Evolutionary conservation across 2,329 filamentous ascomycete species (phyloP), one percentile per base, ranked within the genome.

Genomic region (Aspergillus melleus): DNA sequence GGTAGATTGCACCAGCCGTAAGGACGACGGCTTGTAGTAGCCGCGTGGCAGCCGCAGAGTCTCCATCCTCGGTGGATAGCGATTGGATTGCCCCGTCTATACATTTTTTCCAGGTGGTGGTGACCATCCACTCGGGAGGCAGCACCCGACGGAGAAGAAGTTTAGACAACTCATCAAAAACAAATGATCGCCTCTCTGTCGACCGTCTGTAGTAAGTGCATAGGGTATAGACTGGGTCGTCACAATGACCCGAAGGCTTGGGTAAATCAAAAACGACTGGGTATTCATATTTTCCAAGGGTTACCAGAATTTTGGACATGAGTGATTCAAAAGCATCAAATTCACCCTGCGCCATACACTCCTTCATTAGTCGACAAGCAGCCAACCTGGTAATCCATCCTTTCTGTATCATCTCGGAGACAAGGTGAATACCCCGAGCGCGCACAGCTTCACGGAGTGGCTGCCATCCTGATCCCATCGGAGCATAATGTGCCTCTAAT

Each of bases 71-170:
- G n/a, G 60, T 68, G 4, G 74, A 74, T 50, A 77, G 64, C 29
- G 76, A 77, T 42, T 70, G 68, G 12, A 75, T 74, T 6, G 77
- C 77, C 22, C 67, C 64, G 36, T 71, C 68, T 65, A 78, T 67
- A 59, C 72, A 76, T 6, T 62, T 61, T 49, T 73, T 77, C 74
- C 76, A 76, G 14, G 63, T 58, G 19, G 64, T 71, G 14, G 76
- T 78, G 46, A 76, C 74, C 70, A 78, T 73, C 75, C 77, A 78
- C 59, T 78, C 74, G 16, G 72, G 66, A 11, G 76, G 74, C 12
- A 79, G 20, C 4, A 64, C 65, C 6, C 69, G 66, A 20, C 71
- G 68, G n/a, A 60, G 44, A 32, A 78, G 65, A 54, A 78, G 71
- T 39, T 66, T 69, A n/a, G 72, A 64, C 53, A 79, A 46, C 54